These are phyloP conservation scores for Claviceps monticola DNA, from an alignment of 2,329 filamentous ascomycete genomes.

Conservation along the genomic window DNA sequence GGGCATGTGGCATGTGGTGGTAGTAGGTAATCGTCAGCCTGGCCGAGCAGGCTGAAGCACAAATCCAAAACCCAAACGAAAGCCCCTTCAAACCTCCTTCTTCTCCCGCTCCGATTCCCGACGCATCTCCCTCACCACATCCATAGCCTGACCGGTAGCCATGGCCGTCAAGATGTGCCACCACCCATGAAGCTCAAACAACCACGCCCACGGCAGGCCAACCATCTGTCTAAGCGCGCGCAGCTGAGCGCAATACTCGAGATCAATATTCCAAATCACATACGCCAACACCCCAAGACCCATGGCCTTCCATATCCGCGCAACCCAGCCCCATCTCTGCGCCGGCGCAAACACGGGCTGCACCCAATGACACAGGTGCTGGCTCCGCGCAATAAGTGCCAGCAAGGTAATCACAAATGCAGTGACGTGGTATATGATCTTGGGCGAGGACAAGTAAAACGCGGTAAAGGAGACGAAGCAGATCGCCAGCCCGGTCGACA, in stretches of 20 bases:
- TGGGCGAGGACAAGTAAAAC: slow-evolving; percentile 27
- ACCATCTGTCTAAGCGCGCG: slow-evolving; percentile 28
- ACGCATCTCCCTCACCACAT: slow-evolving; percentile 15
- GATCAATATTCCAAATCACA: slow-evolving; percentile 42
- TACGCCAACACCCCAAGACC: slow-evolving; percentile 30
- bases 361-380: slow-evolving; percentile 21
- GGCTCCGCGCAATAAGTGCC: slow-evolving; percentile 18
- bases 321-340: slow-evolving; percentile 14
- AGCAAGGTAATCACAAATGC: slow-evolving; percentile 22
- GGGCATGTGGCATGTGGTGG: too few species aligned
- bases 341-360: slow-evolving; percentile 15
- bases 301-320: slow-evolving; percentile 16
- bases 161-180: slow-evolving; percentile 49
- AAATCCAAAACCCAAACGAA: too few species aligned
- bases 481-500: slow-evolving; percentile 24
- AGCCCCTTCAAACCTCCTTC: background rate
- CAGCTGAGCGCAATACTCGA: slow-evolving; percentile 35
- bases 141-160: slow-evolving; percentile 31
- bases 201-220: slow-evolving; percentile 40
- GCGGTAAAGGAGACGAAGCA: slow-evolving; percentile 26
- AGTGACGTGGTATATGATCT: slow-evolving; percentile 29
- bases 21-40: too few species aligned
- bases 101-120: slow-evolving; percentile 6
- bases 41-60: too few species aligned
- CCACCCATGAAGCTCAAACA: slow-evolving; percentile 48